Percentiles rank a stretch among this genome's conserved stretches.
phyloP scores from a whole-genome alignment of 495 filamentous ascomycete species.

The Lichenothelia convexa region DNA sequence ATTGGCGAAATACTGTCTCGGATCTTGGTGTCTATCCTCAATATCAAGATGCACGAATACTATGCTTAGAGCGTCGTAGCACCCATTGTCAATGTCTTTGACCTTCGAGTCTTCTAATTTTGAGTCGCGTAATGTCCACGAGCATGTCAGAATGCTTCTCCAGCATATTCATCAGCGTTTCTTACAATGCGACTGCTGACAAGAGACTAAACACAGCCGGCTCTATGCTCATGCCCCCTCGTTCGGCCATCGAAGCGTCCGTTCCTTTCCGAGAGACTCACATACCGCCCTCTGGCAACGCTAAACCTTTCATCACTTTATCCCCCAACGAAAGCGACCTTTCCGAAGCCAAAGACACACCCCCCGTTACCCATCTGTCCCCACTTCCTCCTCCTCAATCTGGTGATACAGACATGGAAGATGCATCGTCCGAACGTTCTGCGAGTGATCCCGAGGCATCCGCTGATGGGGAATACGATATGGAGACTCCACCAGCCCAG shows the following conservation, averaged over 20 bases:
- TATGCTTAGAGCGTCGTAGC: too few species aligned
- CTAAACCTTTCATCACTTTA: constrained; percentile 21
- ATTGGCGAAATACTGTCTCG: too few species aligned
- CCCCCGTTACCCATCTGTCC: background rate
- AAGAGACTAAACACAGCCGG: too few species aligned
- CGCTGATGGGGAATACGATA: constrained; percentile 64
- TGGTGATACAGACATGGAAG: too few species aligned
- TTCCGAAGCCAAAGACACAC: constrained; percentile 18
- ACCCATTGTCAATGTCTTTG: too few species aligned
- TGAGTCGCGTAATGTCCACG: constrained; percentile 16
- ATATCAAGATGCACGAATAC: too few species aligned
- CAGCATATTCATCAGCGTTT: too few species aligned
- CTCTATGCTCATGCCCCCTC: constrained; percentile 18
- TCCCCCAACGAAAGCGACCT: constrained; percentile 33
- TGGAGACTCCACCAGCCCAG: constrained; percentile 34
- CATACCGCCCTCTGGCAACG: constrained; percentile 22
- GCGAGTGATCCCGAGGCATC: too few species aligned
- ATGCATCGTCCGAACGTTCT: too few species aligned
- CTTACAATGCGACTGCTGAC: too few species aligned
- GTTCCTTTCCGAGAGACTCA: constrained; percentile 31
- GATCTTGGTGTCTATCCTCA: too few species aligned
- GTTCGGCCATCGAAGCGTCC: constrained; percentile 19
- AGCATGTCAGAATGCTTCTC: constrained; percentile 12
- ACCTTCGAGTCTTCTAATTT: constrained; percentile 8
- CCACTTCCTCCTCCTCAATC: too few species aligned